Percentiles rank a stretch among this genome's conserved stretches.
Conservation (phyloP, 2,329 filamentous ascomycete genomes). For the Colletotrichum sp. region DNA sequence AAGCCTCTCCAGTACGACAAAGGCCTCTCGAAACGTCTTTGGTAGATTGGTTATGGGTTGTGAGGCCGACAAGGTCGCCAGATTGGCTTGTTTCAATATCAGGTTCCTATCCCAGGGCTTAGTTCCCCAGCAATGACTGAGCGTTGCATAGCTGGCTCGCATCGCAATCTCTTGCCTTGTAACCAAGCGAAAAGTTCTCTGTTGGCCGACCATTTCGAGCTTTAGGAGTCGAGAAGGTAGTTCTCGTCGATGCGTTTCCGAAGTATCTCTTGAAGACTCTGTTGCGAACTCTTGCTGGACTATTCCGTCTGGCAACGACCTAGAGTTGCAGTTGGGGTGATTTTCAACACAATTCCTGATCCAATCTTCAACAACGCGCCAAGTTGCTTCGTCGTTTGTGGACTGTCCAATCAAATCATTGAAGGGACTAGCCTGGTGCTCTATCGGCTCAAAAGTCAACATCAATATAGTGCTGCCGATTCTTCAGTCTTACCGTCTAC, state of each 20-base stretch:
- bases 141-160: neutral
- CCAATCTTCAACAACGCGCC: neutral
- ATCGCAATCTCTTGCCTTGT: neutral
- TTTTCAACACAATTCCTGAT: neutral
- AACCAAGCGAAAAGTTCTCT: neutral
- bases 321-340: neutral
- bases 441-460: neutral
- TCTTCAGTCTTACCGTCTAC: neutral
- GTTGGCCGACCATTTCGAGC: neutral
- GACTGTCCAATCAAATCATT: neutral
- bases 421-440: neutral
- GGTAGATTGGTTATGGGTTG: neutral
- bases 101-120: neutral
- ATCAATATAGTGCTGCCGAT: neutral
- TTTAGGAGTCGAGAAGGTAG: neutral
- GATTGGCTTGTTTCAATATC: neutral
- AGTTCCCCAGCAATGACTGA: neutral
- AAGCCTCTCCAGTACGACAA: neutral
- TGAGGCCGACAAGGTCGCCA: neutral
- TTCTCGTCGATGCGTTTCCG: neutral
- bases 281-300: neutral
- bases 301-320: neutral
- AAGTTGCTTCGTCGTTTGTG: neutral
- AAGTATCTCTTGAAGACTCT: neutral
- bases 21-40: neutral